Evolutionary conservation across 345 rosid genomes (phyloP).

Genomic region (Corymbia maculata): DNA sequence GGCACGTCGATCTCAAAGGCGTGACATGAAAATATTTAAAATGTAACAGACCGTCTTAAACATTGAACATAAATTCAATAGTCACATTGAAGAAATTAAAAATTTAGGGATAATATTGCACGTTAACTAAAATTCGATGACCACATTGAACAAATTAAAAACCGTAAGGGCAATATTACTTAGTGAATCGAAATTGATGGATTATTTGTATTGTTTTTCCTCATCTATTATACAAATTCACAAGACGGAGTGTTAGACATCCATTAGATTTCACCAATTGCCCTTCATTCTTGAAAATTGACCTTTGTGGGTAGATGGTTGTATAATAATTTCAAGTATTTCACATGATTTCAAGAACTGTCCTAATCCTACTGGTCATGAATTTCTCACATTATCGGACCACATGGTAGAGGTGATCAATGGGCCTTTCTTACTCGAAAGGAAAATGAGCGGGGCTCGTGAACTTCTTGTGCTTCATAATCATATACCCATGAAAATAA

Average conservation of each 20-base stretch:
- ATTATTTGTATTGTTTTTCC: too few relatives aligned
- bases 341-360: not conserved
- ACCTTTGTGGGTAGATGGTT: fast-evolving
- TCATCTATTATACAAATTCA: not conserved
- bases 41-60: not conserved
- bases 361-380: not conserved
- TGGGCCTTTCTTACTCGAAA: not conserved
- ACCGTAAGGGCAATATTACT: too few relatives aligned
- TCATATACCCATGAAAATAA: fast-evolving
- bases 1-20: too few relatives aligned
- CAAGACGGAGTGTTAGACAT: not conserved
- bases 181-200: too few relatives aligned
- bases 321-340: not conserved
- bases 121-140: not conserved
- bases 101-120: too few relatives aligned
- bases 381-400: too few relatives aligned
- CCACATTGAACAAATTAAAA: not conserved
- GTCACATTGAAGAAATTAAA: not conserved
- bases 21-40: too few relatives aligned
- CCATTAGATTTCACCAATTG: not conserved
- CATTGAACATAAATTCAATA: fast-evolving
- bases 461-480: not conserved
- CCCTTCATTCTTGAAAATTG: not conserved
- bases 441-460: not conserved
- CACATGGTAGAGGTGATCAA: not conserved